Conservation (phyloP, 1,139 yeast species). For the Chernovozyma sophiae-reginae region DNA sequence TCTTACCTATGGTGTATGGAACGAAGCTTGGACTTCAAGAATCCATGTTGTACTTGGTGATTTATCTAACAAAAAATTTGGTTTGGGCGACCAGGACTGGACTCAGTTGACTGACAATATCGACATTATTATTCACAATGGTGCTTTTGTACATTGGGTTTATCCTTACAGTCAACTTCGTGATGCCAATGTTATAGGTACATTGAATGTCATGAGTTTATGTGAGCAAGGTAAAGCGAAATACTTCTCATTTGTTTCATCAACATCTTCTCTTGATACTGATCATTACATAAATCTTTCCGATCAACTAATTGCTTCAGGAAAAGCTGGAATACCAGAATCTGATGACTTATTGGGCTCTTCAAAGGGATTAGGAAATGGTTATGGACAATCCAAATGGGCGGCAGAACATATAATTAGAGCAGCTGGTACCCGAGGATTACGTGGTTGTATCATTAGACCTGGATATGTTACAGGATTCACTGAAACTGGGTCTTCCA, state of each 20-base stretch:
- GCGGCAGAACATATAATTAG: constrained; percentile 88
- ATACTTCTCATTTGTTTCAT: constrained; percentile 85
- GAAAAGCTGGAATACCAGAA: constrained; percentile 73
- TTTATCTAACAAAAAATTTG: constrained; percentile 67
- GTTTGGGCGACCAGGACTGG: constrained; percentile 62
- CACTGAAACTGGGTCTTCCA: constrained; percentile 77
- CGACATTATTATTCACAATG: constrained; percentile 90
- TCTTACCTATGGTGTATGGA: constrained; percentile 83
- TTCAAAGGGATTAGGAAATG: constrained; percentile 75
- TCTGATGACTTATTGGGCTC: constrained; percentile 81
- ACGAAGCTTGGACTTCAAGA: constrained; percentile 50
- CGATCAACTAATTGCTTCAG: constrained; percentile 61
- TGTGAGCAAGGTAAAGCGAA: constrained; percentile 83
- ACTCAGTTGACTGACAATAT: constrained; percentile 47
- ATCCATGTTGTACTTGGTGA: constrained; percentile 83
- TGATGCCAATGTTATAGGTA: constrained; percentile 89
- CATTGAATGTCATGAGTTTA: constrained; percentile 77
- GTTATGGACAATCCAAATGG: constrained; percentile 98
- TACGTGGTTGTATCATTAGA: constrained; percentile 83
- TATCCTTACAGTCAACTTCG: constrained; percentile 88
- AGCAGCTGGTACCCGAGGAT: constrained; percentile 81
- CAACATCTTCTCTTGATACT: constrained; percentile 89
- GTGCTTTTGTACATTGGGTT: constrained; percentile 98
- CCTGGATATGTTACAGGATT: constrained; percentile 97
- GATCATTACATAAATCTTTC: constrained; percentile 75